Conservation (phyloP, 2,329 filamentous ascomycete species). For the Epichloe scottii region DNA sequence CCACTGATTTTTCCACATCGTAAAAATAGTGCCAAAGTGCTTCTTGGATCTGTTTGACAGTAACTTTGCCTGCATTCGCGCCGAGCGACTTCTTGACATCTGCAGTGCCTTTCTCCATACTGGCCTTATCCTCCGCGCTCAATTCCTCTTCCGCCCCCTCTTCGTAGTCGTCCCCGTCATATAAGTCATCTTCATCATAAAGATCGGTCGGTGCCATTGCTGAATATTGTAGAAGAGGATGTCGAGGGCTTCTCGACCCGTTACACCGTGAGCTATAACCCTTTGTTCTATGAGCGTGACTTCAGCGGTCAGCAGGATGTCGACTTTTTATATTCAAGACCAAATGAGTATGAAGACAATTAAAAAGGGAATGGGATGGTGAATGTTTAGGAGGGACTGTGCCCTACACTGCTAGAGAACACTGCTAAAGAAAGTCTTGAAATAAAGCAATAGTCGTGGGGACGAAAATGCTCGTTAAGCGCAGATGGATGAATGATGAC, state of each 20-base stretch:
- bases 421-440: neutral
- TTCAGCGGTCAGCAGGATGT: neutral
- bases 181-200: slow-evolving; percentile 34
- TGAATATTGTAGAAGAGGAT: neutral
- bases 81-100: slow-evolving; percentile 57
- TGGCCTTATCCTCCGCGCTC: slow-evolving; percentile 32
- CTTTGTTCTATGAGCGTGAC: neutral
- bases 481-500: neutral
- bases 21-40: slow-evolving; percentile 94
- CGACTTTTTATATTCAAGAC: neutral
- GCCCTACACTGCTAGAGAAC: too few relatives aligned
- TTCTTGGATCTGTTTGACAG: slow-evolving; percentile 63
- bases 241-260: neutral
- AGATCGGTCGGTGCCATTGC: slow-evolving; percentile 19
- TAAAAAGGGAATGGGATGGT: neutral
- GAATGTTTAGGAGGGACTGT: neutral
- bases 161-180: slow-evolving; percentile 36
- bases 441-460: neutral
- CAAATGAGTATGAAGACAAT: neutral
- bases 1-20: slow-evolving; percentile 73
- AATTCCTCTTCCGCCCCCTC: slow-evolving; percentile 34
- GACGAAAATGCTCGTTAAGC: neutral
- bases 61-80: slow-evolving; percentile 41
- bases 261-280: neutral
- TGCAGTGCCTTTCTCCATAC: slow-evolving; percentile 52